These are phyloP conservation scores for Pseudofabraea citricarpa DNA, from an alignment of 2,329 filamentous ascomycete genomes.

Conservation along the genomic window DNA sequence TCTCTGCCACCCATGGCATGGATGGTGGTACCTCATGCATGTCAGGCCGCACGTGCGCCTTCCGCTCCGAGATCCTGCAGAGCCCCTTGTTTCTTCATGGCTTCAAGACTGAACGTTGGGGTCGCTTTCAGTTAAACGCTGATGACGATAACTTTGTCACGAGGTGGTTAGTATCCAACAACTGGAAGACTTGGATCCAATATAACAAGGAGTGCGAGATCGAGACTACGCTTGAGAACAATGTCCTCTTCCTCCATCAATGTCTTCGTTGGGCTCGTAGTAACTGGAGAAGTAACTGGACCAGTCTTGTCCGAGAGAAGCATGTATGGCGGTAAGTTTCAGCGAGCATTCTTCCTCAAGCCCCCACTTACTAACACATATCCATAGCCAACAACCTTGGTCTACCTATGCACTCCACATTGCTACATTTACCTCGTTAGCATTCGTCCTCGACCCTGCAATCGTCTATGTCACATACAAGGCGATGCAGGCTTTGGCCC, in stretches of 20 bases:
- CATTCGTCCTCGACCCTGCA: slow-evolving; percentile 71
- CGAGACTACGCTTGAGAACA: slow-evolving; percentile 87
- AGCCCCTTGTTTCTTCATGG: slow-evolving; percentile 80
- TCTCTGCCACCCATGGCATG: slow-evolving; percentile 89
- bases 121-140: slow-evolving; percentile 83
- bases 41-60: slow-evolving; percentile 89
- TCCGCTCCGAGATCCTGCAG: slow-evolving; percentile 81
- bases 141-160: slow-evolving; percentile 99
- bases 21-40: slow-evolving; percentile 96
- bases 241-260: slow-evolving; percentile 84
- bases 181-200: slow-evolving; percentile 93
- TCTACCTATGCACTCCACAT: slow-evolving; percentile 90
- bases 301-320: slow-evolving; percentile 77
- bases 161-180: slow-evolving; percentile 86
- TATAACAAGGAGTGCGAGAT: slow-evolving; percentile 89
- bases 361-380: slow-evolving; percentile 10
- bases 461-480: slow-evolving; percentile 66
- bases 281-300: slow-evolving; percentile 97
- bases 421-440: slow-evolving; percentile 87
- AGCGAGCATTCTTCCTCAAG: neutral
- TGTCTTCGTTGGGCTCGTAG: slow-evolving; percentile 93
- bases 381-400: slow-evolving; percentile 77
- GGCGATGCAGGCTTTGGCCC: slow-evolving; percentile 59
- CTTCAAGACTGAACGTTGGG: slow-evolving; percentile 90
- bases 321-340: slow-evolving; percentile 79